Conservation (phyloP, 2,329 filamentous ascomycete genomes). For the Septoria linicola region DNA sequence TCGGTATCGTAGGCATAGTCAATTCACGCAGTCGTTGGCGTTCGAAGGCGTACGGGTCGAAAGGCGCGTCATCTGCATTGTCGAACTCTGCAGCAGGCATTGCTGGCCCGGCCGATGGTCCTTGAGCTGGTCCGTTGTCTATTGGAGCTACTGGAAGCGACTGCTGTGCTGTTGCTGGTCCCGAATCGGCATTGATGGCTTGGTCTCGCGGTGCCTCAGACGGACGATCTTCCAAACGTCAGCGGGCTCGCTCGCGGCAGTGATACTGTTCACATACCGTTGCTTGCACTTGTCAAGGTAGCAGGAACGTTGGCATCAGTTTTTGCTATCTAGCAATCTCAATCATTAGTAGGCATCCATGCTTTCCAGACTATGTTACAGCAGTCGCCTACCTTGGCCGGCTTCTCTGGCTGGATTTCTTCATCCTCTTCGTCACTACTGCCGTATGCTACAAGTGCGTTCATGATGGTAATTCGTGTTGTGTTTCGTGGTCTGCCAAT, state of each 20-base stretch:
- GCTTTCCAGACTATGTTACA: conserved; percentile 29
- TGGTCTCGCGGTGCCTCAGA: neutral
- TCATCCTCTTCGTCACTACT: conserved; percentile 49
- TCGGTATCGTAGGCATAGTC: conserved; percentile 69
- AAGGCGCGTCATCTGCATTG: conserved; percentile 23
- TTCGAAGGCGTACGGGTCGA: conserved; percentile 66
- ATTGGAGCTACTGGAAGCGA: neutral
- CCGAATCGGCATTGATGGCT: neutral
- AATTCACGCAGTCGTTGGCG: conserved; percentile 67
- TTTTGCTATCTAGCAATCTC: conserved; percentile 34
- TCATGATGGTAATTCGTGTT: conserved; percentile 20
- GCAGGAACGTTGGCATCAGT: conserved; percentile 17
- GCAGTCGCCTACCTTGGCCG: conserved; percentile 43
- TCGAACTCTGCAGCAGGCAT: conserved; percentile 10
- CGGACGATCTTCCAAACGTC: neutral
- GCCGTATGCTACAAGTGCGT: conserved; percentile 45
- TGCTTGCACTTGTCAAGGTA: neutral
- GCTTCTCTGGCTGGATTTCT: conserved; percentile 30
- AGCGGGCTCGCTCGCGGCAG: neutral
- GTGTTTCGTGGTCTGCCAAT: no score
- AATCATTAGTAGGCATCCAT: conserved; percentile 50
- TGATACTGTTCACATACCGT: neutral
- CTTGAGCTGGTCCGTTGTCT: conserved; percentile 12
- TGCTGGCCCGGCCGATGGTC: conserved; percentile 17
- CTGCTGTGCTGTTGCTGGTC: neutral